Base-by-base conservation (phyloP, 495 filamentous ascomycete genomes). In the Hypoxylon subgilvum region DNA sequence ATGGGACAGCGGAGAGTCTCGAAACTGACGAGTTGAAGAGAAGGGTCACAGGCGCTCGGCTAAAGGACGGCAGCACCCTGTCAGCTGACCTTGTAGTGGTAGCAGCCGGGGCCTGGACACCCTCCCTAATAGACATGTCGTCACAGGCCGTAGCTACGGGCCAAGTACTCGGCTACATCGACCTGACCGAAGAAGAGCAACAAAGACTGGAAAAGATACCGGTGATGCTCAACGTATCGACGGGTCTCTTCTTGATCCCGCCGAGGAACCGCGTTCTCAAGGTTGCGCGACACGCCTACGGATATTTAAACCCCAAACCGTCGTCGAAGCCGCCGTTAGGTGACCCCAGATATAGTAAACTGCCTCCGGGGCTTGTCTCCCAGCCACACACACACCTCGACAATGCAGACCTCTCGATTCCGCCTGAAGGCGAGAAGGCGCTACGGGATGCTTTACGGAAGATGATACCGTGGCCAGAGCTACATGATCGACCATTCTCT, bases 31-130 rank as follows among this genome's bases (percentile, higher is more conserved):
- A 66, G 0, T 21, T 43, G 16, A 57, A 59, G 13, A 51, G 36
- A 16, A 30, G 25, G 44, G 69, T 78, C 21, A 76, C 72, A 1
- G 82, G 89, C 6, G 91, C 83, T 4, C 64, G 61, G 17, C 69
- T 93, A 6, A 66, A 68, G 0, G 77, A 83, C 44, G 83, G 84
- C 3, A 61, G 61, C 23, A 72, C 65, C 6, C 46, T 96, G 4
- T 72, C 70, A 0, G 91, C 91, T 2, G 87, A 89, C 42, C 78
- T 97, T 3, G 84, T 87, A 12, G 74, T 97, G 48, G 77, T 96
- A 5, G 91, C 94, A 0, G 84, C 91, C 0, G 94, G 94, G 4
- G 89, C 94, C 1, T 97, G 92, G 92, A 88, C 89, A 4, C 78
- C 82, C 0, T 75, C 79, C 0, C 74, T 98, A 6, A 74, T 98